phyloP scores from a whole-genome alignment of 2,329 filamentous ascomycete species.

The Hirsutella rhossiliensis region DNA sequence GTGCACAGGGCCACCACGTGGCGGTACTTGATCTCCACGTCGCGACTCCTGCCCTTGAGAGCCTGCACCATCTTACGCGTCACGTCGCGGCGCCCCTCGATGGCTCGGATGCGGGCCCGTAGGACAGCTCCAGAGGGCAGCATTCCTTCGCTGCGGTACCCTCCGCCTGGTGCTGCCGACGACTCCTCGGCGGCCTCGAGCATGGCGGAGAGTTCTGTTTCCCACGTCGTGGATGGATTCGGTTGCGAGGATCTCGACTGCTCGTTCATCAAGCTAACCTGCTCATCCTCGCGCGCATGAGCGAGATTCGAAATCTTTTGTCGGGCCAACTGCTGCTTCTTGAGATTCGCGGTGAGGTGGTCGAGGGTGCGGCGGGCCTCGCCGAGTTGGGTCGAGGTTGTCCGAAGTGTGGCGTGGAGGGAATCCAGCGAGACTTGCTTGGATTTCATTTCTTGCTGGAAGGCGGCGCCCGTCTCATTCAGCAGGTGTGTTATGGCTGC shows the following conservation, averaged over 20 bases:
- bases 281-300: constrained; percentile 60
- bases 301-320: constrained; percentile 70
- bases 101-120: constrained; percentile 55
- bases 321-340: constrained; percentile 50
- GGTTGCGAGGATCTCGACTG: constrained; percentile 26
- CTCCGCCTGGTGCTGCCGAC: constrained; percentile 14
- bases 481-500: constrained; percentile 74
- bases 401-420: constrained; percentile 69
- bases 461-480: constrained; percentile 64
- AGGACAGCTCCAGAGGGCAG: constrained; percentile 51
- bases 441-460: constrained; percentile 66
- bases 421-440: constrained; percentile 78
- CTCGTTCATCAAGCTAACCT: constrained; percentile 33
- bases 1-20: constrained; percentile 83
- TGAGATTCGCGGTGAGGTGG: constrained; percentile 52
- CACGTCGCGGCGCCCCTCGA: constrained; percentile 54
- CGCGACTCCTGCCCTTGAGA: constrained; percentile 67
- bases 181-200: constrained; percentile 30
- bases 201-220: constrained; percentile 38
- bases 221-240: constrained; percentile 38
- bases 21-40: constrained; percentile 78
- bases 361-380: constrained; percentile 67
- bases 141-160: constrained; percentile 24
- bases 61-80: constrained; percentile 56
- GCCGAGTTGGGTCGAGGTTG: constrained; percentile 65